Evolutionary conservation across 768 basidiomycete genomes (phyloP), one percentile per base, ranked within the genome.

Genomic region (Boletellus sp.): DNA sequence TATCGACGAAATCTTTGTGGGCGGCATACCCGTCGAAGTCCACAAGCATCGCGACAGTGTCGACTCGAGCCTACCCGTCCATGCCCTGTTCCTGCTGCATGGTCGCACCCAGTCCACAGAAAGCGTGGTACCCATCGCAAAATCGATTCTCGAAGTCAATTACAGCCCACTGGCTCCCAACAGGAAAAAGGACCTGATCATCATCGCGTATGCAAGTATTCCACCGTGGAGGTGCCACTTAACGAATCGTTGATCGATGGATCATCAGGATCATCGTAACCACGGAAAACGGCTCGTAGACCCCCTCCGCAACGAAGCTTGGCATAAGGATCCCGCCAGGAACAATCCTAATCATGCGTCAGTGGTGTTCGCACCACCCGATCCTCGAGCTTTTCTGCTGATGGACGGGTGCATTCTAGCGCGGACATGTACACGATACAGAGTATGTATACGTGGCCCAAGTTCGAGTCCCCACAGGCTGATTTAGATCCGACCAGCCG

Each of bases 401-500:
- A 66, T 33, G 23, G 15, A n/a, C 36, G 2, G 33, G 36, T 40
- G 17, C 2, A 3, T 47, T 48, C 28, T 41, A 66, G 66, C 28
- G 35, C 62, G 28, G 65, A 67, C 39, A 67, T 67, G 66, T 67
- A 67, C 38, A 52, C 62, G 23, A 67, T 63, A 55, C 66, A 67
- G 51, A 63, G 66, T 67, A 55, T 22, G 58, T 55, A 28, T 26
- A 22, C 31, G 19, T 40, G 9, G 24, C 32, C 3, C 22, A 11
- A 6, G 35, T 50, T 34, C 33, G 23, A 26, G 11, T 32, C 35
- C 13, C n/a, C 16, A 13, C 4, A 22, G 45, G 26, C 45, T 53
- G 50, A 61, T 42, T 22, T 36, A 17, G 20, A 42, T 24, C 19
- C 24, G 47, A 13, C 46, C 45, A 67, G 66, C 65, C 47, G 90